A percentile compares a stretch with the other conserved stretches of the same genome.
phyloP scores from a whole-genome alignment of 345 rosid genomes.

The Populus alba region DNA sequence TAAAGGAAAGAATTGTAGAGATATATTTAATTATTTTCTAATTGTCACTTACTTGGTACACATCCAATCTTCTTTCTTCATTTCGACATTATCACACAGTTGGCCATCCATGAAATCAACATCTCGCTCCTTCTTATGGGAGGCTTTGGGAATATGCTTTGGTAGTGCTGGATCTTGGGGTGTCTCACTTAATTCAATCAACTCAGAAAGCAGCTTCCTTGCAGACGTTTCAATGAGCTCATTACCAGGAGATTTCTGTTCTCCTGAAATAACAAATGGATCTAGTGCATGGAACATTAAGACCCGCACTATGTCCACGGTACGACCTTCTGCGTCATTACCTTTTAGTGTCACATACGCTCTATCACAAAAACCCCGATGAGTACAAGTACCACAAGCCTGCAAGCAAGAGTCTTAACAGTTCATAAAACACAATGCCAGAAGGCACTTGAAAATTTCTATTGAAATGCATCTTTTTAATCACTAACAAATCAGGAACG shows the following conservation, averaged over 20 bases:
- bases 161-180: constrained; percentile 50
- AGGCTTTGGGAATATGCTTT: constrained; percentile 39
- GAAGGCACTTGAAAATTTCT: not conserved
- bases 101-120: constrained; percentile 12
- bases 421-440: not conserved
- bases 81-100: constrained; percentile 42
- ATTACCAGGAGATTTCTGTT: constrained; percentile 47
- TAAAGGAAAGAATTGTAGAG: not conserved
- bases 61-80: constrained; percentile 74
- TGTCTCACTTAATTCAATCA: constrained; percentile 67
- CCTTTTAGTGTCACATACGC: constrained; percentile 74
- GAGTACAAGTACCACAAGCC: constrained; percentile 83
- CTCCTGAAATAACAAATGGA: constrained; percentile 56
- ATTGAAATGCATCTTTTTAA: not conserved
- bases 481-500: not conserved
- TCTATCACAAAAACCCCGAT: constrained; percentile 83
- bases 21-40: not conserved
- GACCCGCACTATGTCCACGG: constrained; percentile 78
- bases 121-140: constrained; percentile 23
- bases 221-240: constrained; percentile 52
- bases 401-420: constrained; percentile 27
- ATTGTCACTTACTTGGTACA: constrained; percentile 68
- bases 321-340: constrained; percentile 67
- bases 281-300: constrained; percentile 68
- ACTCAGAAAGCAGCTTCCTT: constrained; percentile 67